Percentiles rank a stretch among this genome's conserved stretches.
phyloP scores from a whole-genome alignment of 768 basidiomycete genomes.

The Asterophora lycoperdoides region DNA sequence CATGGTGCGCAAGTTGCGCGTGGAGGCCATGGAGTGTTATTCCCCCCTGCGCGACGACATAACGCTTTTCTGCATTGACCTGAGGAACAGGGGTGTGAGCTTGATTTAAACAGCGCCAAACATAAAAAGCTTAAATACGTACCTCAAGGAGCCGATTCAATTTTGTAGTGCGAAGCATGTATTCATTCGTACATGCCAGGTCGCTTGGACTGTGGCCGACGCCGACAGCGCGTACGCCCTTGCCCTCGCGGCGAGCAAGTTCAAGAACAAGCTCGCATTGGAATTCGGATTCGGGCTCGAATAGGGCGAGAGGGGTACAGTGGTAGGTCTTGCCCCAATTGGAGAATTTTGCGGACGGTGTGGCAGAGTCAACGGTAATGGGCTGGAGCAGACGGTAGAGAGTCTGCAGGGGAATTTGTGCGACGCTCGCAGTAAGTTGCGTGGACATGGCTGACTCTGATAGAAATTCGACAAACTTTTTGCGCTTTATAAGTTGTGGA shows the following conservation, averaged over 20 bases:
- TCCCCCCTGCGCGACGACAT: slow-evolving; percentile 72
- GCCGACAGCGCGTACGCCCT: slow-evolving; percentile 75
- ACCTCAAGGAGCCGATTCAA: slow-evolving; percentile 77
- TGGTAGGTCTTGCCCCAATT: slow-evolving; percentile 88
- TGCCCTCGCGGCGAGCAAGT: slow-evolving; percentile 69
- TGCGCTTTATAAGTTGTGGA: slow-evolving; percentile 34
- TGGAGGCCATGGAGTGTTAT: slow-evolving; percentile 78
- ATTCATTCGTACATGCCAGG: slow-evolving; percentile 84
- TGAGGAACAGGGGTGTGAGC: slow-evolving; percentile 28
- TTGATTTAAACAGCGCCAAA: slow-evolving; percentile 17
- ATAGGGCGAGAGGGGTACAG: slow-evolving; percentile 65
- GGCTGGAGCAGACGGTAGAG: slow-evolving; percentile 54
- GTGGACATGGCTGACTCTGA: slow-evolving; percentile 31
- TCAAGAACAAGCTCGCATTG: slow-evolving; percentile 77
- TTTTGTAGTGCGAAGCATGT: slow-evolving; percentile 76
- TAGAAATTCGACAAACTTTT: slow-evolving; percentile 26
- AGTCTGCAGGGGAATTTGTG: slow-evolving; percentile 37
- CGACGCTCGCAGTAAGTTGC: slow-evolving; percentile 29
- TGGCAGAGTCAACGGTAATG: slow-evolving; percentile 44
- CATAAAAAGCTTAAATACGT: slow-evolving; percentile 28
- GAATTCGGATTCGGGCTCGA: slow-evolving; percentile 65
- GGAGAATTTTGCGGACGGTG: slow-evolving; percentile 47
- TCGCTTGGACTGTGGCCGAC: slow-evolving; percentile 94
- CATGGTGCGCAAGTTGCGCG: slow-evolving; percentile 52
- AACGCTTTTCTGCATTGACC: slow-evolving; percentile 66